phyloP scores from a whole-genome alignment of 306 rosid genomes.

The Coriaria nepalensis region DNA sequence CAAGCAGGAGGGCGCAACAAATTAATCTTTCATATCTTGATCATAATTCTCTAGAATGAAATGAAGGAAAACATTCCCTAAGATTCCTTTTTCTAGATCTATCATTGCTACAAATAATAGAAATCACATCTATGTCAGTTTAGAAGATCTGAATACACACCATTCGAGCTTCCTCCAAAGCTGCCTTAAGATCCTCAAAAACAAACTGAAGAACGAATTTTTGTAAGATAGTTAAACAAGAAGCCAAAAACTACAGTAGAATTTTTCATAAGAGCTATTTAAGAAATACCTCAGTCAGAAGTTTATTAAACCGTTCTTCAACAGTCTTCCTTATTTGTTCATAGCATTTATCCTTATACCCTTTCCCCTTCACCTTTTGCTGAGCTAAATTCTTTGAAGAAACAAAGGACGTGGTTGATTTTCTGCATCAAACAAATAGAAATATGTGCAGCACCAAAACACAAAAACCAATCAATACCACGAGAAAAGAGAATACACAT shows the following conservation, averaged over 20 bases:
- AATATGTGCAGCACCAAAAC: constrained; percentile 6
- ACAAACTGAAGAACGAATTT: constrained; percentile 56
- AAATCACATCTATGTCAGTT: too few species aligned
- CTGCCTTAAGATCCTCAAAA: constrained; percentile 81
- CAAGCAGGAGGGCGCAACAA: too few species aligned
- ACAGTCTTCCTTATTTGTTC: constrained; percentile 90
- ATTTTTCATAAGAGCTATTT: neutral
- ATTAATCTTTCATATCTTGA: too few species aligned
- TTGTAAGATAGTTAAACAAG: constrained; percentile 9
- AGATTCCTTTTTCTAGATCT: too few species aligned
- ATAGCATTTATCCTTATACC: constrained; percentile 86
- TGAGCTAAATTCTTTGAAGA: constrained; percentile 56
- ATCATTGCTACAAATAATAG: too few species aligned
- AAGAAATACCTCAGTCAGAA: constrained; percentile 59
- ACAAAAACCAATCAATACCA: neutral
- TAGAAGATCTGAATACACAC: constrained; percentile 21
- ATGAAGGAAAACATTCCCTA: too few species aligned
- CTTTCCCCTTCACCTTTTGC: constrained; percentile 82
- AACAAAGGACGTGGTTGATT: constrained; percentile 32
- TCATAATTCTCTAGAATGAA: too few species aligned
- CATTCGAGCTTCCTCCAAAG: constrained; percentile 80
- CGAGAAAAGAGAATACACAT: too few species aligned
- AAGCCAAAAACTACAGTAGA: neutral
- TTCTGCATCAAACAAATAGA: constrained; percentile 33
- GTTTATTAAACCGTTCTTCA: constrained; percentile 70